phyloP scores from a whole-genome alignment of 1,284 basidiomycete species.

The Xerocomus cyaneibrunnescens region DNA sequence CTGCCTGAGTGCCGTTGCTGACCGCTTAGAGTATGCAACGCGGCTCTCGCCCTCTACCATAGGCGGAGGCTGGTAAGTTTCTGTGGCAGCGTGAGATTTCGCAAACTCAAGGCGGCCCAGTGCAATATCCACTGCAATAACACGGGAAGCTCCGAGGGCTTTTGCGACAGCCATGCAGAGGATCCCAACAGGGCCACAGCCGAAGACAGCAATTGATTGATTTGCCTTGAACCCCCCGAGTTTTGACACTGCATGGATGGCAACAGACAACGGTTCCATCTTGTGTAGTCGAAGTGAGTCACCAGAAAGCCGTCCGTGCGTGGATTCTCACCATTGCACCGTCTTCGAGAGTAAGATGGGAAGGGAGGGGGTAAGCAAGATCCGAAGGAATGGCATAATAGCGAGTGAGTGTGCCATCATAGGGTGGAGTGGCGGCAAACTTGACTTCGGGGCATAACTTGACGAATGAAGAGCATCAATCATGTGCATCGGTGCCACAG shows the following conservation, averaged over 20 bases:
- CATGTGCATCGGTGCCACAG: neutral
- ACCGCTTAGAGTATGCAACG: constrained; percentile 68
- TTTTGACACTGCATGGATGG: constrained; percentile 82
- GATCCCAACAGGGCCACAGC: constrained; percentile 91
- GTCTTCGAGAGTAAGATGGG: constrained; percentile 75
- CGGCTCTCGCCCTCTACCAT: constrained; percentile 64
- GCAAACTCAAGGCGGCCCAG: constrained; percentile 85
- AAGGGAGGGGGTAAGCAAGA: constrained; percentile 72
- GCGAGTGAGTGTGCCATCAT: constrained; percentile 83
- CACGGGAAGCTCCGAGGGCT: constrained; percentile 78
- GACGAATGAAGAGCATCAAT: constrained; percentile 8
- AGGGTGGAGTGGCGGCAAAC: constrained; percentile 89
- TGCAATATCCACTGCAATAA: constrained; percentile 88
- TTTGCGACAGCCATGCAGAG: constrained; percentile 92
- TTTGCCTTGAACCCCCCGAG: constrained; percentile 73
- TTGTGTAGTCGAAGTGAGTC: constrained; percentile 30
- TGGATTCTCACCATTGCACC: constrained; percentile 70
- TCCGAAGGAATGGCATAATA: constrained; percentile 79
- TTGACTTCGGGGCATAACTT: constrained; percentile 76
- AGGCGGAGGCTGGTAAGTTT: constrained; percentile 70
- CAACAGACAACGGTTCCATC: constrained; percentile 96
- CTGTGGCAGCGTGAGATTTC: constrained; percentile 84
- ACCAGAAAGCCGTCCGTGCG: neutral
- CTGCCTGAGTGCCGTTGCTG: constrained; percentile 58
- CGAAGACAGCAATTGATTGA: constrained; percentile 79